phyloP scores from a whole-genome alignment of 2,329 filamentous ascomycete species.

The Coniella vitis region DNA sequence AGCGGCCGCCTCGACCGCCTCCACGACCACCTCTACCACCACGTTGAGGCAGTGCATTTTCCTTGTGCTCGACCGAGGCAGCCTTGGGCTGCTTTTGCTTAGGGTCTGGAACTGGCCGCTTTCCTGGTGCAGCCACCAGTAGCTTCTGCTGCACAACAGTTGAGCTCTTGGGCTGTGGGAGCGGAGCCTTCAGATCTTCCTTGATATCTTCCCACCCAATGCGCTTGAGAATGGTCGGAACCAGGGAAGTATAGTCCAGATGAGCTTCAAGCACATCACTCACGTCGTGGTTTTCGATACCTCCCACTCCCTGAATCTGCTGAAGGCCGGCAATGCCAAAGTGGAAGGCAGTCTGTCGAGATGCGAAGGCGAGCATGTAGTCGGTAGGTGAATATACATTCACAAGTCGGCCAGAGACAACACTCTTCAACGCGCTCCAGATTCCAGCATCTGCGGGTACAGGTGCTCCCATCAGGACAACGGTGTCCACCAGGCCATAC shows the following conservation, averaged over 20 bases:
- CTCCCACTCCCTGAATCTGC: conserved; percentile 57
- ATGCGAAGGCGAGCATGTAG: conserved; percentile 81
- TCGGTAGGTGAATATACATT: conserved; percentile 88
- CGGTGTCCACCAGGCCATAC: conserved; percentile 82
- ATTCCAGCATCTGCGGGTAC: conserved; percentile 63
- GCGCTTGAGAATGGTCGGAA: conserved; percentile 59
- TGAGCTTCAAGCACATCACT: conserved; percentile 62
- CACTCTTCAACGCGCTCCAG: conserved; percentile 72
- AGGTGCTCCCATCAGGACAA: conserved; percentile 76
- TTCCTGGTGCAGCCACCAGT: neutral
- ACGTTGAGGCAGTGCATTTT: conserved; percentile 12
- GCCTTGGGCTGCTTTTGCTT: neutral
- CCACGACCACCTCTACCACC: conserved; percentile 8
- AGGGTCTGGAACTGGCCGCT: neutral
- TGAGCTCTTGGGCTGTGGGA: neutral
- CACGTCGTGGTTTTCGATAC: conserved; percentile 62
- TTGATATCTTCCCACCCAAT: conserved; percentile 62
- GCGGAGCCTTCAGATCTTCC: conserved; percentile 6
- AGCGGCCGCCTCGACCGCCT: conserved; percentile 3
- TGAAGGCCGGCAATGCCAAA: conserved; percentile 82
- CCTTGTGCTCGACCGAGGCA: conserved; percentile 7
- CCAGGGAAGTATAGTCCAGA: conserved; percentile 60
- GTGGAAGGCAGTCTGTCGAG: conserved; percentile 61
- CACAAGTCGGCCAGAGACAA: conserved; percentile 76
- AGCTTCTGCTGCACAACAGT: neutral